These are phyloP conservation scores for Agarophyton chilense DNA, from an alignment of 23 red algal genomes.

Conservation along the genomic window DNA sequence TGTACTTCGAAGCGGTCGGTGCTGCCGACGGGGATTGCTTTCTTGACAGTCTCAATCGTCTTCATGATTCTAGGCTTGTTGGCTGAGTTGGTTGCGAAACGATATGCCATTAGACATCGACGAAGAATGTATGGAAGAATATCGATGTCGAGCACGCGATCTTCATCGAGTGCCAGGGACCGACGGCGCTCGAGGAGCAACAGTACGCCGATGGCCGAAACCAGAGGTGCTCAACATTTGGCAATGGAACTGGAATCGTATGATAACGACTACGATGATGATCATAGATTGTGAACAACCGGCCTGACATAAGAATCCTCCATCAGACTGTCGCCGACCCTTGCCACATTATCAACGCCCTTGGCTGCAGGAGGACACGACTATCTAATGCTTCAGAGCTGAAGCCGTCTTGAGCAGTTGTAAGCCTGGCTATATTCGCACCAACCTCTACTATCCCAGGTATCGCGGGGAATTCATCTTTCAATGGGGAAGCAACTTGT, in stretches of 20 bases:
- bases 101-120: neutral
- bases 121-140: conserved; percentile 7
- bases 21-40: conserved; percentile 23
- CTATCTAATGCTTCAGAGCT: no score
- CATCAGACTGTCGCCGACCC: no score
- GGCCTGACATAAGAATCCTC: no score
- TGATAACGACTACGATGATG: neutral
- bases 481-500: no score
- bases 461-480: no score
- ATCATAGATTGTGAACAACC: conserved; percentile 15
- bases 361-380: no score
- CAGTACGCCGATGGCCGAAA: neutral
- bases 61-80: conserved; percentile 23
- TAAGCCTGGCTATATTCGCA: no score
- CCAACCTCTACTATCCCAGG: no score
- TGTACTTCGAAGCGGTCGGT: neutral
- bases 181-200: neutral
- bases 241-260: conserved; percentile 20
- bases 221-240: conserved; percentile 13
- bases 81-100: conserved; percentile 15
- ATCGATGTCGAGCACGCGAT: neutral
- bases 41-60: conserved; percentile 2
- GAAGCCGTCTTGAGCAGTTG: no score
- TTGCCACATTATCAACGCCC: no score
- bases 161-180: neutral